Evolutionary conservation across 805 yeast genomes (phyloP).

Genomic region (Saccharomycopsis sp.): DNA sequence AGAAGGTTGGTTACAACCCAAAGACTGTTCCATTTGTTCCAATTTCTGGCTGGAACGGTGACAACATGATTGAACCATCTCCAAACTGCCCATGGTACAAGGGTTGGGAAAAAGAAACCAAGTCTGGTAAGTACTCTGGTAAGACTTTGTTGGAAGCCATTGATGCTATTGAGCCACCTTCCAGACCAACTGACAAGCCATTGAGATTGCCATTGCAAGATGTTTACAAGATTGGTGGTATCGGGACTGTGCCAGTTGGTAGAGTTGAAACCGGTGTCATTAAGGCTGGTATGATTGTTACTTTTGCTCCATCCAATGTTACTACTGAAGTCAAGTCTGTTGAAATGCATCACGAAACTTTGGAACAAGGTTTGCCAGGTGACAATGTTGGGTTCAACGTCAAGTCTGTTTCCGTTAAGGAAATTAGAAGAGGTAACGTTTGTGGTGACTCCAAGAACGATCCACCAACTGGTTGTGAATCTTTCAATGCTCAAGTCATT

Average conservation of each 20-base stretch:
- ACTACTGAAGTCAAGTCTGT: slow-evolving; percentile 87
- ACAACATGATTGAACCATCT: slow-evolving; percentile 82
- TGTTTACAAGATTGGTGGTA: slow-evolving; percentile 90
- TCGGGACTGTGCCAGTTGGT: slow-evolving; percentile 89
- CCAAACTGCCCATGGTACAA: slow-evolving; percentile 81
- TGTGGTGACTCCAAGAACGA: slow-evolving; percentile 86
- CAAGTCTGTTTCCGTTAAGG: slow-evolving; percentile 84
- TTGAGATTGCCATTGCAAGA: slow-evolving; percentile 86
- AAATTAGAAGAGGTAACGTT: slow-evolving; percentile 88
- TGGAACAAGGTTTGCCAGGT: slow-evolving; percentile 78
- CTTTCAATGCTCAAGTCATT: slow-evolving; percentile 81
- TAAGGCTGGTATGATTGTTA: slow-evolving; percentile 85
- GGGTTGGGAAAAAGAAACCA: slow-evolving; percentile 77
- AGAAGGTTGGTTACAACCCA: slow-evolving; percentile 80
- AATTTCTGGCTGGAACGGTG: slow-evolving; percentile 89
- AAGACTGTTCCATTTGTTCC: slow-evolving; percentile 82
- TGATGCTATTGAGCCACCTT: slow-evolving; percentile 73
- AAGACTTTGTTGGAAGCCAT: slow-evolving; percentile 80
- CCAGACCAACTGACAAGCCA: slow-evolving; percentile 78
- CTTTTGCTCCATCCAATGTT: slow-evolving; percentile 86
- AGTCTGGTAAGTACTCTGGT: slow-evolving; percentile 62
- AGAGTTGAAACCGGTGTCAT: slow-evolving; percentile 89
- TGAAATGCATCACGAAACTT: slow-evolving; percentile 80
- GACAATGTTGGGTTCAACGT: slow-evolving; percentile 88
- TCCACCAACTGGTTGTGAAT: slow-evolving; percentile 71